Evolutionary conservation across 768 basidiomycete genomes (phyloP).

Genomic region (Lactifluus rugatus): DNA sequence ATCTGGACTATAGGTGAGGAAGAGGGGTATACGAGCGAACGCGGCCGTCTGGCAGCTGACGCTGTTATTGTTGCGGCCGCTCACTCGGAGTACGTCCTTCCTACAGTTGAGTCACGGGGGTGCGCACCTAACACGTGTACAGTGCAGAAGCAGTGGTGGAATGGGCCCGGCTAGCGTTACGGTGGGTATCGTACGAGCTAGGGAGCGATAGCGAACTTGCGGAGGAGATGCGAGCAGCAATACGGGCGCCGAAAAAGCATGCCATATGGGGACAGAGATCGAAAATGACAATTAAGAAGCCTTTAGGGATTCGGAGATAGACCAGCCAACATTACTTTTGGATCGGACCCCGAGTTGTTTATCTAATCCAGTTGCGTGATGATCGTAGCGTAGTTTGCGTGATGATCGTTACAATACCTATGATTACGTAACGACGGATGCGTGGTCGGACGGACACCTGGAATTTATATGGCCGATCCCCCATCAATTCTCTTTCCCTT

Average conservation of each 20-base stretch:
- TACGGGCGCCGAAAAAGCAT: slow-evolving; percentile 33
- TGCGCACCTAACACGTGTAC: slow-evolving; percentile 2
- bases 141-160: slow-evolving; percentile 37
- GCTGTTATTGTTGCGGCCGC: slow-evolving; percentile 49
- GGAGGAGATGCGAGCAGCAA: slow-evolving; percentile 30
- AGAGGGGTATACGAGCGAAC: slow-evolving; percentile 59
- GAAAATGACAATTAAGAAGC: slow-evolving; percentile 18
- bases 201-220: slow-evolving; percentile 46
- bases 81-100: slow-evolving; percentile 47
- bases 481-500: slow-evolving; percentile 2
- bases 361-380: no score
- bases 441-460: background rate
- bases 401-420: no score
- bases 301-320: no score
- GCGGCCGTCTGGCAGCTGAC: slow-evolving; percentile 53
- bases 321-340: no score
- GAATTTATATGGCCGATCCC: slow-evolving; percentile 2
- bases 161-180: slow-evolving; percentile 41
- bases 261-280: slow-evolving; percentile 37
- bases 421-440: background rate
- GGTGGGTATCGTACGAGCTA: slow-evolving; percentile 51
- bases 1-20: slow-evolving; percentile 52
- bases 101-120: background rate
- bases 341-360: slow-evolving; percentile 5
- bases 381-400: no score